Percentiles rank a stretch among this genome's conserved stretches.
These are phyloP conservation scores for Phellopilus nigrolimitatus DNA, from an alignment of 1,284 basidiomycete genomes.

Conservation along the genomic window DNA sequence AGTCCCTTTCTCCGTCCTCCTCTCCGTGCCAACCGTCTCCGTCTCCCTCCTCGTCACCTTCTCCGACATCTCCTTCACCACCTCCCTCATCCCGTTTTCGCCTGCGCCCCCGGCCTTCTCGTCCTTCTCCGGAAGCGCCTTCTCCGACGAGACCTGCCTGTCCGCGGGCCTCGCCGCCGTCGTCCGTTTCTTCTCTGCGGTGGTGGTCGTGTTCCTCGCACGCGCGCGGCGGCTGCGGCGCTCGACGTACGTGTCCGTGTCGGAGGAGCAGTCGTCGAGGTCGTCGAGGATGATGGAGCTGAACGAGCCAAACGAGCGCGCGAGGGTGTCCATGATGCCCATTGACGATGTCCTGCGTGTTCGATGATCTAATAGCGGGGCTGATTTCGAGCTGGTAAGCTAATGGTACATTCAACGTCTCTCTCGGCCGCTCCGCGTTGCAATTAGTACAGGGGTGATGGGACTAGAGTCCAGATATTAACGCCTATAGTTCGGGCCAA, in stretches of 20 bases:
- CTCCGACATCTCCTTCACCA: neutral
- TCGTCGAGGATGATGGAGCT: constrained; percentile 19
- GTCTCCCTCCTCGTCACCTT: neutral
- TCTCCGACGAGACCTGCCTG: neutral
- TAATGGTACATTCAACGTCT: neutral
- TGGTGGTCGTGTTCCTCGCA: constrained; percentile 8
- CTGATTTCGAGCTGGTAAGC: no score
- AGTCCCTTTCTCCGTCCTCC: no score
- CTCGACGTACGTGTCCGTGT: constrained; percentile 15
- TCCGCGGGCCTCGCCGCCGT: neutral
- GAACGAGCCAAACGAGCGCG: constrained; percentile 15
- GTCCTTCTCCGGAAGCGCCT: neutral
- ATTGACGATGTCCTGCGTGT: constrained; percentile 7
- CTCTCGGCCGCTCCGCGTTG: no score
- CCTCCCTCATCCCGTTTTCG: neutral
- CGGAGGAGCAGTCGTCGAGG: constrained; percentile 19
- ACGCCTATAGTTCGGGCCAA: no score
- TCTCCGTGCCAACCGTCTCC: neutral
- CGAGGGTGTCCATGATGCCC: constrained; percentile 12
- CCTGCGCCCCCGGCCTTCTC: neutral
- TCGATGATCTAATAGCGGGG: no score
- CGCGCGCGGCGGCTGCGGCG: constrained; percentile 1
- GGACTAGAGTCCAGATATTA: neutral
- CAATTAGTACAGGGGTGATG: neutral
- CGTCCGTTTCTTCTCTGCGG: constrained; percentile 2